Base-by-base conservation (phyloP, 1,139 yeast genomes). In the Lodderomyces oxycetoniae region DNA sequence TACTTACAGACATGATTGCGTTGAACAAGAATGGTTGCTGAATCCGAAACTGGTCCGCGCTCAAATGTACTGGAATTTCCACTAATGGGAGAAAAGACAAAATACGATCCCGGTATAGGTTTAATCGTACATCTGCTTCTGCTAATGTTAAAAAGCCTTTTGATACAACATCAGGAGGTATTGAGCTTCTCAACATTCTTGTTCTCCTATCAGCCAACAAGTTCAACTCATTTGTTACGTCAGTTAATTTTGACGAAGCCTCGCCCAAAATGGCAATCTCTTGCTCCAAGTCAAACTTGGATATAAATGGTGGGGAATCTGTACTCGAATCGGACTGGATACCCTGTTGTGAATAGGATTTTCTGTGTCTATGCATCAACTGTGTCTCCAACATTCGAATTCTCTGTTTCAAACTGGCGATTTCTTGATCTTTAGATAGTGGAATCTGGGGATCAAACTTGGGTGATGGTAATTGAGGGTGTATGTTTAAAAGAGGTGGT, bases 1-100 rank as follows among this genome's bases (percentile, higher is more conserved):
- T 74, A 1, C 85, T 62, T 9, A 78, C 69, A 1, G 85, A 70
- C 74, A 87, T 74, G 15, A 86, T 59, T 1, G 84, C 66, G 32
- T 79, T 71, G 44, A 85, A 75, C 31, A 87, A 54, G 27, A 73
- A 63, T 2, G 94, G 95, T 34, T 67, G 69, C 2, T 67, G 57
- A 6, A 51, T 51, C 32, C 79, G 63, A 34, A 87, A 50, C 13
- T 61, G 63, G 11, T 71, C 75, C 2, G 74, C 66, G 2, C 73
- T 54, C 11, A 63, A 39, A 17, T 62, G 57, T 0, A 49, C 55
- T 0, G 77, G 73, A 2, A 84, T 50, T 21, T 62, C 67, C 12
- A 85, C 69, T 31, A 80, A 67, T 2, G 88, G 86, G 45, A 70
- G 71, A 8, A 52, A 46, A 1, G 55, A 46, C 38, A 67, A 67